Conservation (phyloP, 768 basidiomycete genomes). For the Hygrophorus russula region DNA sequence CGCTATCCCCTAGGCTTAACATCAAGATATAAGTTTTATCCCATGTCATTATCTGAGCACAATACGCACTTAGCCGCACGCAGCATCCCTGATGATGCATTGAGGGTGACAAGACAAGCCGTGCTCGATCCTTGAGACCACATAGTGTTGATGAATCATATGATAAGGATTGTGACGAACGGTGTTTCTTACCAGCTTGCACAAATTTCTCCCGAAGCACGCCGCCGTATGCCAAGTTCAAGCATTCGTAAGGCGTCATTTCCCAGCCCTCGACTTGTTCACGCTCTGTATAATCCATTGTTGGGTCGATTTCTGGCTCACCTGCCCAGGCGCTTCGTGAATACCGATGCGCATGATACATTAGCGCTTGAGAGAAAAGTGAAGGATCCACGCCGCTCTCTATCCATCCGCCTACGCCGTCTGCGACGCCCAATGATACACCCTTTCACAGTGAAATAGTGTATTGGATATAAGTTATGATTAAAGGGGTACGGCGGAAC, state of each 20-base stretch:
- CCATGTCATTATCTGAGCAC: neutral
- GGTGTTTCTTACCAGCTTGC: constrained; percentile 45
- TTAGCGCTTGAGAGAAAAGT: constrained; percentile 82
- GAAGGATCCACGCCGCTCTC: constrained; percentile 78
- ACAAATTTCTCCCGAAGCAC: constrained; percentile 59
- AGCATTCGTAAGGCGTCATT: constrained; percentile 57
- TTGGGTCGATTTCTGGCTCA: constrained; percentile 75
- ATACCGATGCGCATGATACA: constrained; percentile 76
- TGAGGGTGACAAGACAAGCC: constrained; percentile 64
- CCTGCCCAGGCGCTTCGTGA: constrained; percentile 69
- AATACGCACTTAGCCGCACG: constrained; percentile 63
- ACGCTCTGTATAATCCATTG: constrained; percentile 56
- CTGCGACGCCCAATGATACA: constrained; percentile 74
- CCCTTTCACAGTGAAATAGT: constrained; percentile 40
- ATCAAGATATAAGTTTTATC: neutral
- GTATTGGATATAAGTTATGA: constrained; percentile 6
- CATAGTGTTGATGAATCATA: constrained; percentile 13
- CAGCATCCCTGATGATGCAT: constrained; percentile 61
- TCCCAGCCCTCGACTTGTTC: constrained; percentile 69
- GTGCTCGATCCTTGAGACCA: constrained; percentile 66
- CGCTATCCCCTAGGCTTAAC: constrained; percentile 67
- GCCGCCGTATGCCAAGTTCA: constrained; percentile 61
- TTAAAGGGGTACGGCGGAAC: constrained; percentile 8
- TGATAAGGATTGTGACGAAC: constrained; percentile 11
- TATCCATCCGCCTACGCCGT: constrained; percentile 92